These are phyloP conservation scores for Picea glauca DNA, from an alignment of 75 land plant genomes.

Conservation along the genomic window DNA sequence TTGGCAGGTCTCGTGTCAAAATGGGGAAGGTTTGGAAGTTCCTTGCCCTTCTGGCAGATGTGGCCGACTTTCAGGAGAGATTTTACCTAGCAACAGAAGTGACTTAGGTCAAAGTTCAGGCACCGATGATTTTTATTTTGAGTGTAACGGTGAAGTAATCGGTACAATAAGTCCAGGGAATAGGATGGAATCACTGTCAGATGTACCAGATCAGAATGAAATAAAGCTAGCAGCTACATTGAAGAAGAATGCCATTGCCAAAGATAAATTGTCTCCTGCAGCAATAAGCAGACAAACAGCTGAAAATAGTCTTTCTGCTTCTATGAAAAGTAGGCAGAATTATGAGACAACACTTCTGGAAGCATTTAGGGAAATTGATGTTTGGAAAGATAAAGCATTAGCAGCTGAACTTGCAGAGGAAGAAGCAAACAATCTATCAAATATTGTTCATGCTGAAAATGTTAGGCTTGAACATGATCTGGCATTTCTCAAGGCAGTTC, in stretches of 20 bases:
- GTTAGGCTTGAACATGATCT: slow-evolving; percentile 94
- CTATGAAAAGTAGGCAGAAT: slow-evolving; percentile 44
- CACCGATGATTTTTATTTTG: background rate
- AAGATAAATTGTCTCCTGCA: slow-evolving; percentile 27
- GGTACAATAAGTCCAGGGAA: slow-evolving; percentile 13
- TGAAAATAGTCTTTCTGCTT: slow-evolving; percentile 55
- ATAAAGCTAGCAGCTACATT: slow-evolving; percentile 50
- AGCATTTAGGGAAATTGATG: slow-evolving; percentile 58
- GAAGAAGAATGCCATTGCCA: slow-evolving; percentile 52
- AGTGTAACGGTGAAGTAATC: slow-evolving; percentile 25
- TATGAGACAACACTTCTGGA: slow-evolving; percentile 53
- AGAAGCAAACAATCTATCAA: slow-evolving; percentile 82
- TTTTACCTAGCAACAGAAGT: no score
- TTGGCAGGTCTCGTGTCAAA: background rate
- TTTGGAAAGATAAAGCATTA: slow-evolving; percentile 61
- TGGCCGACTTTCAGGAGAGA: no score
- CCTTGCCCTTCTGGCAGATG: background rate
- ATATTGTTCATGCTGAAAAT: slow-evolving; percentile 94
- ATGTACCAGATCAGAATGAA: slow-evolving; percentile 54
- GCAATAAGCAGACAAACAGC: slow-evolving; percentile 49
- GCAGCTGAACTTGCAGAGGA: slow-evolving; percentile 76
- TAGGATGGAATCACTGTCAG: slow-evolving; percentile 14
- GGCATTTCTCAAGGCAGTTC: slow-evolving; percentile 89
- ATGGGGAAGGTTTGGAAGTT: background rate
- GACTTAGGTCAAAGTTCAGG: background rate